A percentile compares a stretch with the other conserved stretches of the same genome.
Evolutionary conservation across 2,329 filamentous ascomycete species (phyloP).

Genomic region (Gremmenia infestans): DNA sequence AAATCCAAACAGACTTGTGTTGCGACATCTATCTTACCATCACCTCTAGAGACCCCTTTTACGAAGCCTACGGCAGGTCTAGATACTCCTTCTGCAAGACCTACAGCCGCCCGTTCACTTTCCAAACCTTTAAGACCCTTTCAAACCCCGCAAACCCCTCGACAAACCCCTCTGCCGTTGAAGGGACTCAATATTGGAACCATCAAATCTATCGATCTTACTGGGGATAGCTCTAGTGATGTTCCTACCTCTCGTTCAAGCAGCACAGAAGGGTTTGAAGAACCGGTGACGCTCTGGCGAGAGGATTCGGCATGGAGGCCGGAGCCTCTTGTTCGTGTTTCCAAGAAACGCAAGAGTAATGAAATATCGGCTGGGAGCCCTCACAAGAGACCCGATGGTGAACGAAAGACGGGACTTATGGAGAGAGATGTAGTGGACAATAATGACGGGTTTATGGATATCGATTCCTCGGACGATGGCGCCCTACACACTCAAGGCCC

Average conservation of each 20-base stretch:
- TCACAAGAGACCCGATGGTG: slow-evolving; percentile 9
- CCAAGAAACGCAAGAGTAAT: slow-evolving; percentile 32
- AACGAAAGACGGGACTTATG: background rate
- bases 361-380: slow-evolving; percentile 22
- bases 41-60: slow-evolving; percentile 22
- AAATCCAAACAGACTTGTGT: background rate
- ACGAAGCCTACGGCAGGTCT: slow-evolving; percentile 6
- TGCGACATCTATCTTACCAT: slow-evolving; percentile 1
- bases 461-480: slow-evolving; percentile 23
- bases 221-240: slow-evolving; percentile 22
- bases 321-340: slow-evolving; percentile 22
- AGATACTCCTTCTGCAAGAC: slow-evolving; percentile 24
- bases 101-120: slow-evolving; percentile 7
- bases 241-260: slow-evolving; percentile 18
- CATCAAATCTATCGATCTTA: slow-evolving; percentile 31
- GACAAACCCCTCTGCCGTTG: slow-evolving; percentile 23
- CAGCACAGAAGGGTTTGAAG: slow-evolving; percentile 22
- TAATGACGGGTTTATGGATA: slow-evolving; percentile 29
- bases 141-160: slow-evolving; percentile 31
- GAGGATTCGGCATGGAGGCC: slow-evolving; percentile 26
- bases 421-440: slow-evolving; percentile 1
- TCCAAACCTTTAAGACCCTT: slow-evolving; percentile 19
- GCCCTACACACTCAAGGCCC: slow-evolving; percentile 5
- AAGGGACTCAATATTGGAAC: slow-evolving; percentile 13
- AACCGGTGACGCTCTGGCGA: slow-evolving; percentile 21